Evolutionary conservation across 148 eudicot genomes (phyloP).

Genomic region (Cornus kousa): DNA sequence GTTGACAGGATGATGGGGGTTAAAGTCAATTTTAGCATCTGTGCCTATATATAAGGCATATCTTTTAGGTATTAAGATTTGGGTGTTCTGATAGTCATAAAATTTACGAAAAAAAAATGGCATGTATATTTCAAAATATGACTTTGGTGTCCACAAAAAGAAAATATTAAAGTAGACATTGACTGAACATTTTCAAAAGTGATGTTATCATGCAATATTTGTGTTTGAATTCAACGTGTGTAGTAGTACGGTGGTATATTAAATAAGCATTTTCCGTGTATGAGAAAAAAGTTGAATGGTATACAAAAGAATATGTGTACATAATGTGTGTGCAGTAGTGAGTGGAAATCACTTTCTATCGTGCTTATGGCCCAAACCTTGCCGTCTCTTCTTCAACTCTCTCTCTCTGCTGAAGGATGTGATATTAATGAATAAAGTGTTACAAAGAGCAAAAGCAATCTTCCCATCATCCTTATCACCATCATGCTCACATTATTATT

Average conservation of each 20-base stretch:
- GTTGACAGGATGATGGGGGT: neutral
- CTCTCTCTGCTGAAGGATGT: too few species aligned
- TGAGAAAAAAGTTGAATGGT: neutral
- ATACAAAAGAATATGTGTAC: too few species aligned
- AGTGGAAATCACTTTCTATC: neutral
- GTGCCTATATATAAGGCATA: too few species aligned
- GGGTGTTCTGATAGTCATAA: neutral
- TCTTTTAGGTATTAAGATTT: neutral
- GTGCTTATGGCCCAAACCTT: neutral
- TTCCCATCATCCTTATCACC: slow-evolving; percentile 2
- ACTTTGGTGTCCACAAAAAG: neutral
- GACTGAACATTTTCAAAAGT: neutral
- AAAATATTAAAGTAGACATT: neutral
- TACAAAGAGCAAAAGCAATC: neutral
- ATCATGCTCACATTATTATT: slow-evolving; percentile 4
- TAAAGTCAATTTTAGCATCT: neutral
- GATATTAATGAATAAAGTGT: neutral
- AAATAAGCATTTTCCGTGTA: too few species aligned
- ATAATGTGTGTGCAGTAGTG: neutral
- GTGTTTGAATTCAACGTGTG: neutral
- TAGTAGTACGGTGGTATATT: too few species aligned
- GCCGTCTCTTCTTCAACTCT: neutral
- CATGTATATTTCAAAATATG: neutral
- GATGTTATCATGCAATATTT: neutral
- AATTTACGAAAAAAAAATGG: neutral